Conservation (phyloP, 2,329 filamentous ascomycete species). For the Aspergillus arachidicola region DNA sequence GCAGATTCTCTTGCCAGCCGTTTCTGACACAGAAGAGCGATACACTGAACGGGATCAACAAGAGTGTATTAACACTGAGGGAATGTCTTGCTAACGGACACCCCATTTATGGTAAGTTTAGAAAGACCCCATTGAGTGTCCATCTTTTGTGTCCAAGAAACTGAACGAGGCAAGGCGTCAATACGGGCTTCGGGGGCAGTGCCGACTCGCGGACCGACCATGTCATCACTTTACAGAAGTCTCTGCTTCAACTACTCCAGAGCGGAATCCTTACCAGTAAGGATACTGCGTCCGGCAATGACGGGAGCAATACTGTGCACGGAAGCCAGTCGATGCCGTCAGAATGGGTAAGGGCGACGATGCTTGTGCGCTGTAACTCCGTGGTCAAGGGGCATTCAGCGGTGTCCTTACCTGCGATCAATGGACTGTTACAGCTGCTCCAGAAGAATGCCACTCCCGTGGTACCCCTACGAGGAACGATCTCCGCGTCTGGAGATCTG, state of each 20-base stretch:
- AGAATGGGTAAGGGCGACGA: constrained; percentile 57
- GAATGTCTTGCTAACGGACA: no score
- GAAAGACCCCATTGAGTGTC: no score
- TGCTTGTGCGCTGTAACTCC: constrained; percentile 60
- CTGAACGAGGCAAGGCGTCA: constrained; percentile 51
- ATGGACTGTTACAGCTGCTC: constrained; percentile 51
- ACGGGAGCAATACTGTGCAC: no score
- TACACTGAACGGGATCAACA: no score
- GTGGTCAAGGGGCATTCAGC: constrained; percentile 60
- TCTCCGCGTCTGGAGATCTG: constrained; percentile 47
- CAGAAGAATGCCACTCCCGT: constrained; percentile 49
- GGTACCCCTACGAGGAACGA: constrained; percentile 43
- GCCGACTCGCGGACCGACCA: constrained; percentile 61
- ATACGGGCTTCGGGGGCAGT: constrained; percentile 68
- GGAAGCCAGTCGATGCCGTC: background rate
- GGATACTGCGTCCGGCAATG: background rate
- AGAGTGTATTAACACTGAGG: no score
- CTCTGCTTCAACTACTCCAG: no score
- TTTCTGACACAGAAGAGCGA: no score
- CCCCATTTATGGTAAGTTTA: no score
- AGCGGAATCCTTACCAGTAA: constrained; percentile 43
- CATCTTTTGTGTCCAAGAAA: no score
- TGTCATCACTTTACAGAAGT: constrained; percentile 52
- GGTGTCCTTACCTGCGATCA: constrained; percentile 51
- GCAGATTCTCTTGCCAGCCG: no score